These are phyloP conservation scores for Tuber brumale DNA, from an alignment of 495 filamentous ascomycete genomes.

Conservation along the genomic window DNA sequence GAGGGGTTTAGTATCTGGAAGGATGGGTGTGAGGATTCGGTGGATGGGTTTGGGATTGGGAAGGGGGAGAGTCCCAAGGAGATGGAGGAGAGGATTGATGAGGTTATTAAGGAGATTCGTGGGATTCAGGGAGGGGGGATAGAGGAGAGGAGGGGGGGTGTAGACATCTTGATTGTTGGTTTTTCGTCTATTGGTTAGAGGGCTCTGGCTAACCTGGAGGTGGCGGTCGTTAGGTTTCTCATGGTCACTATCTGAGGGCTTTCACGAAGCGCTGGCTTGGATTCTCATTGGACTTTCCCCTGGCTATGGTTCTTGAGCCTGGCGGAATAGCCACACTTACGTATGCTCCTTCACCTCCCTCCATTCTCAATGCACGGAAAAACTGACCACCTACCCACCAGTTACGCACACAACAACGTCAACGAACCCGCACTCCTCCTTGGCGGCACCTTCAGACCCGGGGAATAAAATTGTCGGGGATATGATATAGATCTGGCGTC, in stretches of 20 bases:
- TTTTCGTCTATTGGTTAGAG: not conserved
- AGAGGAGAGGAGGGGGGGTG: conserved; percentile 46
- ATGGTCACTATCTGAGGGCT: conserved; percentile 81
- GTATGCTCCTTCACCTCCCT: conserved; percentile 43
- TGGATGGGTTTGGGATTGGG: conserved; percentile 37
- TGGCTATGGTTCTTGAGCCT: conserved; percentile 67
- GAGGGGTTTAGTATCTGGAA: conserved; percentile 75
- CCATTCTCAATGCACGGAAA: not conserved
- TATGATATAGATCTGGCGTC: not conserved
- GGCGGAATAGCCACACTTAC: conserved; percentile 80
- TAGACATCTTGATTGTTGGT: conserved; percentile 60
- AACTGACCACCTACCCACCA: conserved; percentile 37
- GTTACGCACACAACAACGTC: conserved; percentile 63
- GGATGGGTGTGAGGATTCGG: conserved; percentile 64
- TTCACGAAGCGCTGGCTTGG: conserved; percentile 85
- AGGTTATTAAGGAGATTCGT: conserved; percentile 67
- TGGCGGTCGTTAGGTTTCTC: conserved; percentile 44
- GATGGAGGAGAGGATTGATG: conserved; percentile 62
- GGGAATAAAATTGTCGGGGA: not conserved
- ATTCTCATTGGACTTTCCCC: conserved; percentile 58
- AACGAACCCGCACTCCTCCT: conserved; percentile 64
- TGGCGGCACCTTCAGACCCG: conserved; percentile 48
- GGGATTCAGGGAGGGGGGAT: conserved; percentile 53
- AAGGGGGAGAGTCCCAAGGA: conserved; percentile 53
- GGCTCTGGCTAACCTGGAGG: not conserved